Conservation (phyloP, 2,329 filamentous ascomycete species). For the Fonsecaea nubica region DNA sequence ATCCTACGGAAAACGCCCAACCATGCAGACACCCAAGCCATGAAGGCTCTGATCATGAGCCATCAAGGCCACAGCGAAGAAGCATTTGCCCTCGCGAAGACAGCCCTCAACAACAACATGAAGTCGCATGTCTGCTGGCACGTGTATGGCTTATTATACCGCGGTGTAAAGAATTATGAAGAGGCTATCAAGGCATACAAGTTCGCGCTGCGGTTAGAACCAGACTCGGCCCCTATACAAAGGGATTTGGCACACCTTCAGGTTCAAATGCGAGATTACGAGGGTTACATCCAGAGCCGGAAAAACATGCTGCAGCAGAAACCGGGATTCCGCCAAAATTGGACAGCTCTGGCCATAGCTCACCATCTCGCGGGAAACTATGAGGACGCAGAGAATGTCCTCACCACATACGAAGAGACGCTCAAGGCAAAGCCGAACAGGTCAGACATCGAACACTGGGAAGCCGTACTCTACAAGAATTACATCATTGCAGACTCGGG, state of each 20-base stretch:
- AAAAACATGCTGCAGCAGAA: slow-evolving; percentile 84
- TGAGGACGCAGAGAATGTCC: slow-evolving; percentile 83
- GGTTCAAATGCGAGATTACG: slow-evolving; percentile 94
- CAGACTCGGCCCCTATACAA: slow-evolving; percentile 93
- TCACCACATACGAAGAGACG: slow-evolving; percentile 92
- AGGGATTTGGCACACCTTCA: slow-evolving; percentile 91
- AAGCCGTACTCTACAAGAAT: slow-evolving; percentile 95
- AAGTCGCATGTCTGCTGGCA: slow-evolving; percentile 99
- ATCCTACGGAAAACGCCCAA: slow-evolving; percentile 93
- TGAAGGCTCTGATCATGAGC: slow-evolving; percentile 98
- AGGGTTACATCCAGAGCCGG: slow-evolving; percentile 89
- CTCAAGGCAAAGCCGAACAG: slow-evolving; percentile 76
- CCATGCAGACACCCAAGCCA: slow-evolving; percentile 97
- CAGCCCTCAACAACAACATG: slow-evolving; percentile 94
- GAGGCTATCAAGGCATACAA: slow-evolving; percentile 99
- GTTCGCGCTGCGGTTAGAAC: slow-evolving; percentile 89
- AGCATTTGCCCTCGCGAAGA: slow-evolving; percentile 90
- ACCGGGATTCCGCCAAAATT: slow-evolving; percentile 84
- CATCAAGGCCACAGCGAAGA: slow-evolving; percentile 90
- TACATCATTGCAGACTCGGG: slow-evolving; percentile 88
- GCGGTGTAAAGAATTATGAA: slow-evolving; percentile 95
- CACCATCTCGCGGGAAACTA: slow-evolving; percentile 89
- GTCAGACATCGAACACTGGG: slow-evolving; percentile 87
- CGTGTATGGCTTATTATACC: slow-evolving; percentile 93
- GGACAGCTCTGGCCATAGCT: slow-evolving; percentile 95